Evolutionary conservation across 2,329 filamentous ascomycete species (phyloP).

Genomic region (Cytospora mali): DNA sequence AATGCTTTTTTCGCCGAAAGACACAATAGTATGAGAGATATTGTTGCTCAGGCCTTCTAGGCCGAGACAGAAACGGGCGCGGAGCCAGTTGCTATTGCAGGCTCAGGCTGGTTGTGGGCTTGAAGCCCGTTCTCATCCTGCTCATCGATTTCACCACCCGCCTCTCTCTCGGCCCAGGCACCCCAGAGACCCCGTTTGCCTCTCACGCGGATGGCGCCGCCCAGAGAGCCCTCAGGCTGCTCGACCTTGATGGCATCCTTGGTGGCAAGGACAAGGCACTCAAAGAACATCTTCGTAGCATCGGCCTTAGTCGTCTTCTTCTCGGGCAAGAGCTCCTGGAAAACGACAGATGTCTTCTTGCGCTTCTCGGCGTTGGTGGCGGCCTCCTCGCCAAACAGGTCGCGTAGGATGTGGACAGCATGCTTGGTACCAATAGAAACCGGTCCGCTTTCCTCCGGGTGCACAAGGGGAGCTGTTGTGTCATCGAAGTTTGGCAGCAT

Average conservation of each 20-base stretch:
- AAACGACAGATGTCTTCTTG: slow-evolving; percentile 76
- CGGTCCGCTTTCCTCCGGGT: slow-evolving; percentile 81
- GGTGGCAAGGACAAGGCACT: slow-evolving; percentile 90
- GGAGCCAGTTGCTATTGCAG: slow-evolving; percentile 35
- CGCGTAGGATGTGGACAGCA: slow-evolving; percentile 90
- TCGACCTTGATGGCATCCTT: slow-evolving; percentile 98
- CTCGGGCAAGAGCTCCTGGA: slow-evolving; percentile 90
- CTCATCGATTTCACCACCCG: slow-evolving; percentile 63
- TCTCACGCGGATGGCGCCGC: slow-evolving; percentile 78
- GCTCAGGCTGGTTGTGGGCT: slow-evolving; percentile 36
- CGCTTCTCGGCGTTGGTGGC: slow-evolving; percentile 71
- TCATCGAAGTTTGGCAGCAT: slow-evolving; percentile 72
- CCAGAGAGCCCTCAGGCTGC: slow-evolving; percentile 72
- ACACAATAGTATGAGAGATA: slow-evolving; percentile 3
- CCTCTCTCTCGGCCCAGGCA: slow-evolving; percentile 83
- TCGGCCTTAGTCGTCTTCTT: slow-evolving; percentile 79
- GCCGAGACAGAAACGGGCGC: slow-evolving; percentile 26
- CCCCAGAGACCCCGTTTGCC: slow-evolving; percentile 98
- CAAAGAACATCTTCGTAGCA: slow-evolving; percentile 99
- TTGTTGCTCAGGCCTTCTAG: slow-evolving; percentile 12
- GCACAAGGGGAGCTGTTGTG: slow-evolving; percentile 72
- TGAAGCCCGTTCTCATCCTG: slow-evolving; percentile 42
- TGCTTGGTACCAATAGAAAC: slow-evolving; percentile 92
- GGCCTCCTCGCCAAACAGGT: slow-evolving; percentile 77
- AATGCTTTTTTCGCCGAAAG: background rate